Percentiles rank a stretch among this genome's conserved stretches.
Evolutionary conservation across 495 filamentous ascomycete species (phyloP).

Genomic region (Chaetomium fimeti): DNA sequence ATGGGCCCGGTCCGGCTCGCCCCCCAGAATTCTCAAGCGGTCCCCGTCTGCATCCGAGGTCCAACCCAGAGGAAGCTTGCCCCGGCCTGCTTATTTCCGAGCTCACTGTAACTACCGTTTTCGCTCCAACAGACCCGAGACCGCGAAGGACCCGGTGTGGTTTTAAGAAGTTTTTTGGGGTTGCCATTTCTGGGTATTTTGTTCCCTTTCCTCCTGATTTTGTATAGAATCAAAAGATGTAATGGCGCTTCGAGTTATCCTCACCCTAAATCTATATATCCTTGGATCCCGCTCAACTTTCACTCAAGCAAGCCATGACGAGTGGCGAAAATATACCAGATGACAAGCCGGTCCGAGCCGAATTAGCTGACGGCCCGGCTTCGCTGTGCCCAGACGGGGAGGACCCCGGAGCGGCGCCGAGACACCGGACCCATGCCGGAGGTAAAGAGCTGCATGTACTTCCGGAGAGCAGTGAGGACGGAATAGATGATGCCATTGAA

Average conservation of each 20-base stretch:
- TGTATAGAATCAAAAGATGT: background rate
- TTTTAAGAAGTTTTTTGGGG: background rate
- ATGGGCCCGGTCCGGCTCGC: constrained; percentile 1
- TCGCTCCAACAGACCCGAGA: background rate
- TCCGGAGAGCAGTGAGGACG: constrained; percentile 14
- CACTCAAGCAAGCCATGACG: background rate
- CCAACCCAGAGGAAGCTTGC: background rate
- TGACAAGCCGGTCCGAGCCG: constrained; percentile 17
- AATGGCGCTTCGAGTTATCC: background rate
- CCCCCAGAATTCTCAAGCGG: background rate
- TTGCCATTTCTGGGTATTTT: background rate
- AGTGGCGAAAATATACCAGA: background rate
- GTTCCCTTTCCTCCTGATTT: background rate
- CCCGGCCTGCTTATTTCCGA: constrained; percentile 22
- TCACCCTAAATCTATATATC: background rate
- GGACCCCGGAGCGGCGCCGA: background rate
- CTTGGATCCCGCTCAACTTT: background rate
- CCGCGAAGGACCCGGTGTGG: no score
- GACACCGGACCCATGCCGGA: background rate
- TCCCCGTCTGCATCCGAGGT: constrained; percentile 15
- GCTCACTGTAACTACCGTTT: background rate
- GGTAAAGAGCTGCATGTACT: background rate
- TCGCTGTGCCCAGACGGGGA: background rate
- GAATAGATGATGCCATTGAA: background rate
- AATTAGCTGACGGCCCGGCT: background rate